Conservation (phyloP, 129 eudicot species). For the Ambrosia artemisiifolia region DNA sequence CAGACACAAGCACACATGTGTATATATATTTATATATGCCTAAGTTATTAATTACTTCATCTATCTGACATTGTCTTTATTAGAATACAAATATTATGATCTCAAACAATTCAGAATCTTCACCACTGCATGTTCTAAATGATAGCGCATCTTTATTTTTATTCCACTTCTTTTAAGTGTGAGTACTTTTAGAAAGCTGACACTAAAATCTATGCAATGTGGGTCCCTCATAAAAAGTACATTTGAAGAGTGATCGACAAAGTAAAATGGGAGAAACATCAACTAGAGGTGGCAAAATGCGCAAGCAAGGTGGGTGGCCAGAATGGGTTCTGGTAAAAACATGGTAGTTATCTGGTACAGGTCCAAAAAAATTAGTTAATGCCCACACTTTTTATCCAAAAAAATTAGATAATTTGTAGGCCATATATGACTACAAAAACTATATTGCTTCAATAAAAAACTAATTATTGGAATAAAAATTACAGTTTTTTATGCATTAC, state of each 20-base stretch:
- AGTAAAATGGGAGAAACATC: conserved; percentile 4
- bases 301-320: neutral
- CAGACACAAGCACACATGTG: neutral
- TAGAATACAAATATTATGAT: neutral
- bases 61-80: neutral
- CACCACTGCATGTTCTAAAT: neutral
- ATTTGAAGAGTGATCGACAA: neutral
- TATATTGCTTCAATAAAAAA: neutral
- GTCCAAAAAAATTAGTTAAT: neutral
- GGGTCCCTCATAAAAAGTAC: neutral
- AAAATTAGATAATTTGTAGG: neutral
- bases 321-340: neutral
- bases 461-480: neutral
- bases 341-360: neutral
- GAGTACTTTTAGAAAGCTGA: neutral
- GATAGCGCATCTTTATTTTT: conserved; percentile 7
- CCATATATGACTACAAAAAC: conserved; percentile 1
- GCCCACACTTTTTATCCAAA: neutral
- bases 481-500: neutral
- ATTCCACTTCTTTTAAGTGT: neutral
- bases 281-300: neutral
- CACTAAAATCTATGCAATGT: conserved; percentile 3
- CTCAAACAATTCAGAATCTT: neutral
- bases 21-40: neutral
- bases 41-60: conserved; percentile 13